Conservation (phyloP, 1,284 basidiomycete genomes). For the Sphagnurus paluster region DNA sequence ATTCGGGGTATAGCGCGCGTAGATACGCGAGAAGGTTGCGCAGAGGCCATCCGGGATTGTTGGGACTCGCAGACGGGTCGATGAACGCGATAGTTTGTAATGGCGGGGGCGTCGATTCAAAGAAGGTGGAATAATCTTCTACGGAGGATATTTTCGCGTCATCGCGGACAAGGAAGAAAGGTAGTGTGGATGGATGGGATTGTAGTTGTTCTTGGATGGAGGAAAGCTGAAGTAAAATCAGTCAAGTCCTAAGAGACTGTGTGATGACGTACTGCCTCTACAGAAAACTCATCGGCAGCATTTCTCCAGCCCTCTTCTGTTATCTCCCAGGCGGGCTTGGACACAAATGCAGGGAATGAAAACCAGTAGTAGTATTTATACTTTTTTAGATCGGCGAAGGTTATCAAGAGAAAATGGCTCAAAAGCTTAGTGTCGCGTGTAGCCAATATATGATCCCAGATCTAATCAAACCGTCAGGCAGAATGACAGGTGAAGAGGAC, state of each 20-base stretch:
- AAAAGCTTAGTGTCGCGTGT: conserved; percentile 56
- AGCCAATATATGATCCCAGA: conserved; percentile 60
- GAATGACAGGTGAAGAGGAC: conserved; percentile 3
- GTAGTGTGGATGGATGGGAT: conserved; percentile 31
- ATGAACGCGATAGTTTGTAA: conserved; percentile 76
- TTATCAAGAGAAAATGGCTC: conserved; percentile 84
- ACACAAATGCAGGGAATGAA: conserved; percentile 88
- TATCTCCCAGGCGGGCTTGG: conserved; percentile 88
- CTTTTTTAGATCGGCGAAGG: conserved; percentile 97
- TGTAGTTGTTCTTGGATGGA: conserved; percentile 52
- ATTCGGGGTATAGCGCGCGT: conserved; percentile 51
- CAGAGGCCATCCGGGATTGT: conserved; percentile 92
- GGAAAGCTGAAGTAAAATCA: conserved; percentile 38
- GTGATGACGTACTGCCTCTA: conserved; percentile 34
- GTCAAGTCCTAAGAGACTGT: conserved; percentile 2
- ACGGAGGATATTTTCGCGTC: conserved; percentile 47
- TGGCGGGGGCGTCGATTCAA: conserved; percentile 24
- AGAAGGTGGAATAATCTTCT: conserved; percentile 50
- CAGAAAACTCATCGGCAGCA: conserved; percentile 38
- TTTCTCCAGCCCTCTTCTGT: conserved; percentile 52
- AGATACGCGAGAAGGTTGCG: conserved; percentile 90
- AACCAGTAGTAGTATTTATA: conserved; percentile 99
- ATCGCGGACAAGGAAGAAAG: conserved; percentile 63
- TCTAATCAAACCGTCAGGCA: conserved; percentile 40
- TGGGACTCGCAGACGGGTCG: conserved; percentile 81